Conservation (phyloP, 495 filamentous ascomycete species). For the Penicillium salamii region DNA sequence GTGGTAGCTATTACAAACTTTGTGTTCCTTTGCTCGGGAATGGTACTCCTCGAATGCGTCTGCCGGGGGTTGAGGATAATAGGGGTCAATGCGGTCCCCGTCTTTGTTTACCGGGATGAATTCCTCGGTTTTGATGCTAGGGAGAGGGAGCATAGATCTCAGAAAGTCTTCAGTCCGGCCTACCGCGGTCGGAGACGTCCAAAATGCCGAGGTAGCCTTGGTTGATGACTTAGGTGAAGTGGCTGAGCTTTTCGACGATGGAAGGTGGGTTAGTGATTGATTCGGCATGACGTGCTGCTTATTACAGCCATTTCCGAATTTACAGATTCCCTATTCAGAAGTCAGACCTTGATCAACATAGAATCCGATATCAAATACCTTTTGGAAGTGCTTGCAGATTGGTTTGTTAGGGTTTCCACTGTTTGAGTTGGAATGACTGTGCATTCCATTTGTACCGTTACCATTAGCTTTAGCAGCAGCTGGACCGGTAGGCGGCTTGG, state of each 20-base stretch:
- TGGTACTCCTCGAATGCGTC: conserved; percentile 33
- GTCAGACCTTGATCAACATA: conserved; percentile 2
- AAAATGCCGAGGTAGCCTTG: background rate
- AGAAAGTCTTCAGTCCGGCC: conserved; percentile 28
- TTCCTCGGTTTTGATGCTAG: conserved; percentile 24
- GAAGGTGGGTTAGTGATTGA: conserved; percentile 19
- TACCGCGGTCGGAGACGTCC: conserved; percentile 14
- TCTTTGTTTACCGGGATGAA: conserved; percentile 44
- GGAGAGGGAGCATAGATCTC: conserved; percentile 21
- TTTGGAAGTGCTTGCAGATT: conserved; percentile 40
- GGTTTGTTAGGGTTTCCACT: conserved; percentile 14
- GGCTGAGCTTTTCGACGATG: conserved; percentile 12
- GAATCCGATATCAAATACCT: conserved; percentile 19
- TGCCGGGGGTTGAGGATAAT: conserved; percentile 23
- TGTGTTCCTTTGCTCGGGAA: conserved; percentile 30
- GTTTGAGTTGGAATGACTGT: background rate
- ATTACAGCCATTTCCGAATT: conserved; percentile 34
- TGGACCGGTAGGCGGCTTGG: conserved; percentile 11
- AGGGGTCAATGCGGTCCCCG: conserved; percentile 41
- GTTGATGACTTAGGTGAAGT: conserved; percentile 6
- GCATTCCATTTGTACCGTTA: conserved; percentile 4
- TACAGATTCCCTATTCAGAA: conserved; percentile 34
- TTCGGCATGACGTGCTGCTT: conserved; percentile 36
- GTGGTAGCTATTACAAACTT: conserved; percentile 45
- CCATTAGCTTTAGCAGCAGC: conserved; percentile 7